These are phyloP conservation scores for Astragalus glycyphyllos DNA, from an alignment of 306 rosid genomes.

Conservation along the genomic window DNA sequence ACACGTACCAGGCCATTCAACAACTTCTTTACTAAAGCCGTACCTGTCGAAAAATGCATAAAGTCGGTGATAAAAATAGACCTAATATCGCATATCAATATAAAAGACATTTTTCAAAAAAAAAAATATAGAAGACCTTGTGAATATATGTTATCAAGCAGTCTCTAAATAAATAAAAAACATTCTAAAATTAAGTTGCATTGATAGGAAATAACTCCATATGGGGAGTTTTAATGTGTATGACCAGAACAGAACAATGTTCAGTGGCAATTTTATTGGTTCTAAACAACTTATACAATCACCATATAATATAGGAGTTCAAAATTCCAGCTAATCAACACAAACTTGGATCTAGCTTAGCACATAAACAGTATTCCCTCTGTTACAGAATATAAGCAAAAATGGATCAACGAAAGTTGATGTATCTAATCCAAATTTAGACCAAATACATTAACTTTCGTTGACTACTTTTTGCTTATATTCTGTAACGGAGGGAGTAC, in stretches of 20 bases:
- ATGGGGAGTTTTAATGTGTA: background rate
- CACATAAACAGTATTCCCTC: conserved; percentile 29
- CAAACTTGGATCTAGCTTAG: conserved; percentile 10
- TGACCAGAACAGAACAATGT: background rate
- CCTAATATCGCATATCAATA: background rate
- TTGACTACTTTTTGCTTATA: too few species aligned
- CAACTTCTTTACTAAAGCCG: conserved; percentile 90
- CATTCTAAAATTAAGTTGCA: conserved; percentile 23
- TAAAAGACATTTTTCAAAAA: too few species aligned
- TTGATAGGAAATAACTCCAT: conserved; percentile 2
- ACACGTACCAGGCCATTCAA: conserved; percentile 83
- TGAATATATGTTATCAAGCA: conserved; percentile 1
- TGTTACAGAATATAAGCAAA: too few species aligned
- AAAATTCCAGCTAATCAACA: background rate
- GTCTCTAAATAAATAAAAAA: background rate
- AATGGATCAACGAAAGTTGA: too few species aligned
- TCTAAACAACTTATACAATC: conserved; percentile 15
- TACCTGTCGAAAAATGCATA: conserved; percentile 59
- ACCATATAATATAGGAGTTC: conserved; percentile 28
- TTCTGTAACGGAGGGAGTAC: too few species aligned
- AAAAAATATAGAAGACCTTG: background rate
- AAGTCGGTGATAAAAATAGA: conserved; percentile 35
- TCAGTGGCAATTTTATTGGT: conserved; percentile 12
- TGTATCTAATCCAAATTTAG: too few species aligned
- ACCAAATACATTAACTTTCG: too few species aligned